These are phyloP conservation scores for Claviceps sp. DNA, from an alignment of 2,329 filamentous ascomycete species.

Conservation along the genomic window DNA sequence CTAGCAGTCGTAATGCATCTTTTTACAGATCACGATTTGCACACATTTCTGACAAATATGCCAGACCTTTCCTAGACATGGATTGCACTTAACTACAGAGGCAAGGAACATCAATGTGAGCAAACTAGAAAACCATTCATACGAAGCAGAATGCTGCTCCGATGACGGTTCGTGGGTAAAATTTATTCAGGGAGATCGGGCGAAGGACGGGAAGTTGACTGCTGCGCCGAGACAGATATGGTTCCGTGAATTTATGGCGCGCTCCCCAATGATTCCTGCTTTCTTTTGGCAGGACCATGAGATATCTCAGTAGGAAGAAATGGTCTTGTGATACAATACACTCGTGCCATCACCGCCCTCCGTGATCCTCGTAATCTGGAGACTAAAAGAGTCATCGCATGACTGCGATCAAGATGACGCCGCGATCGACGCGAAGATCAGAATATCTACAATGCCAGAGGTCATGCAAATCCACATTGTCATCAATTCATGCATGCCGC, in stretches of 20 bases:
- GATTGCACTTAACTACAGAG: neutral
- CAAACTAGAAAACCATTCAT: constrained; percentile 14
- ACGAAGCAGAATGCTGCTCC: constrained; percentile 18
- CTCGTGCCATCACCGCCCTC: no score
- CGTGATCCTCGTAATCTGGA: no score
- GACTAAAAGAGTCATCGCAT: no score
- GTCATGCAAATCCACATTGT: no score
- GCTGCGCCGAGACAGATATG: constrained; percentile 19
- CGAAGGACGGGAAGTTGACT: constrained; percentile 15
- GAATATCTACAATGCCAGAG: no score
- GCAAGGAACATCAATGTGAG: neutral
- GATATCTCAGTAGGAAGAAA: constrained; percentile 5
- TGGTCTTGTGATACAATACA: no score
- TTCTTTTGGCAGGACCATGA: constrained; percentile 20
- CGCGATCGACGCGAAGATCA: no score
- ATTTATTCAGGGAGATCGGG: constrained; percentile 26
- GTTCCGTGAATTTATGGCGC: constrained; percentile 22
- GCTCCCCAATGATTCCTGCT: constrained; percentile 14
- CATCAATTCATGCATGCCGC: no score
- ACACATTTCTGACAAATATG: constrained; percentile 19
- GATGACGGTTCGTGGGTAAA: constrained; percentile 14
- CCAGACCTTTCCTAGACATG: constrained; percentile 11
- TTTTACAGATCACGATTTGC: constrained; percentile 15
- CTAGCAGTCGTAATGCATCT: constrained; percentile 1
- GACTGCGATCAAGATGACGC: no score